Base-by-base conservation (phyloP, 192 early-diverging fungal genomes). In the Gaertneriomyces semiglobifer region DNA sequence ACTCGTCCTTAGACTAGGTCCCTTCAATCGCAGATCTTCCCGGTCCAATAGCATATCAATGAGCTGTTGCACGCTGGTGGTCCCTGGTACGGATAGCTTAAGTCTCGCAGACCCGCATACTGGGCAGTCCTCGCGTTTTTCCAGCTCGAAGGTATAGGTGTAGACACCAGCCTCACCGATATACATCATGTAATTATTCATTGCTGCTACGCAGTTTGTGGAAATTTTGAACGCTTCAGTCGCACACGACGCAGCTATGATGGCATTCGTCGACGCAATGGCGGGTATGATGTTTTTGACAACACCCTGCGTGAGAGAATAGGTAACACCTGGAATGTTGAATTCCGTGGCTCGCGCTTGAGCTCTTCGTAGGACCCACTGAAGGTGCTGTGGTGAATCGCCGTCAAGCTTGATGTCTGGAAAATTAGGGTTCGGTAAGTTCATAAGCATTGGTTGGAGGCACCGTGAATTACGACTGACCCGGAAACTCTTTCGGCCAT, bases 241-340 rank as follows among this genome's bases (percentile, higher is more conserved):
- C 53, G 92, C 92, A 64, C 95, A 97, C 6, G 89, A 85, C 5
- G 93, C 94, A 18, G 94, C 92, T 58, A 98, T 84, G 38, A 96
- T 90, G 19, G 95, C 97, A 65, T 99, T 99, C 18, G 97, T 96
- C 1, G 95, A 95, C 41, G 97, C 95, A 63, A 99, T 94, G 20
- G 95, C 94, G 1, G 96, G 96, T 62, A 98, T 98, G 63, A 99
- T 98, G 76, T 96, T 95, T 79, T 98, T 98, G 57, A 98, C 93
- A 16, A 98, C 96, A 7, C 93, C 94, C 75, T 96, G 93, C 0
- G 94, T 91, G 52, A 98, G 80, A 19, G 90, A 86, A 60, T 92
- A 95, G 1, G 86, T 95, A 11, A 98, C 88, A 7, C 93, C 94
- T 5, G 79, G 70, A 58, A 98, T 98, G 63, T 87, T 89, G 69